Evolutionary conservation across 2,329 filamentous ascomycete genomes (phyloP).

Genomic region (Atkinsonella hypoxylon): DNA sequence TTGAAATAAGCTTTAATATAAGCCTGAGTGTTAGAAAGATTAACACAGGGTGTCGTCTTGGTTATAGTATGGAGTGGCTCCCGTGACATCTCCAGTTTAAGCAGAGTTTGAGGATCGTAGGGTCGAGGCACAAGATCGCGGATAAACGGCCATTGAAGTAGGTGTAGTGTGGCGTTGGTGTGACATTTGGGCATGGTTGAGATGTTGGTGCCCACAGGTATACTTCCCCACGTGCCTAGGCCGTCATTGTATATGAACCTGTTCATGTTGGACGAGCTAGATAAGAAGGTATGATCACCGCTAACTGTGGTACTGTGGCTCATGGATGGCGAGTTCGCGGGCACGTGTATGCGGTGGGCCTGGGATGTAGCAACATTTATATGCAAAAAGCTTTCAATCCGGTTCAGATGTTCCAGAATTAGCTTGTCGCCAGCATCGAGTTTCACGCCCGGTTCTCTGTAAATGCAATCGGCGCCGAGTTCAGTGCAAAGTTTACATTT

Average conservation of each 20-base stretch:
- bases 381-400: conserved; percentile 70
- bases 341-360: conserved; percentile 40
- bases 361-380: conserved; percentile 45
- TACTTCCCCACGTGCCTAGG: conserved; percentile 58
- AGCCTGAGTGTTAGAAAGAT: conserved; percentile 60
- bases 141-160: conserved; percentile 72
- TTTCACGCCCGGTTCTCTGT: conserved; percentile 77
- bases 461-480: conserved; percentile 70
- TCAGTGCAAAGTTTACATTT: conserved; percentile 79
- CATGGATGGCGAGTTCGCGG: conserved; percentile 51
- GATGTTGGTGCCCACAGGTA: conserved; percentile 48
- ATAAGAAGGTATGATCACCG: conserved; percentile 40
- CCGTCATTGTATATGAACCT: conserved; percentile 50
- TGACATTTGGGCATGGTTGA: conserved; percentile 80
- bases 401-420: conserved; percentile 65
- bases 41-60: conserved; percentile 51
- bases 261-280: conserved; percentile 32
- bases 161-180: conserved; percentile 66
- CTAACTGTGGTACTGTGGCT: conserved; percentile 51
- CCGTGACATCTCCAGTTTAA: conserved; percentile 70
- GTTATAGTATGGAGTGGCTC: conserved; percentile 60
- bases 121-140: conserved; percentile 63
- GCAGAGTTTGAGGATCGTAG: conserved; percentile 69
- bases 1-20: conserved; percentile 75
- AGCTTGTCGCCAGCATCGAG: conserved; percentile 78